Conservation (phyloP, 164 flowering plant species). For the Taxillus chinensis region DNA sequence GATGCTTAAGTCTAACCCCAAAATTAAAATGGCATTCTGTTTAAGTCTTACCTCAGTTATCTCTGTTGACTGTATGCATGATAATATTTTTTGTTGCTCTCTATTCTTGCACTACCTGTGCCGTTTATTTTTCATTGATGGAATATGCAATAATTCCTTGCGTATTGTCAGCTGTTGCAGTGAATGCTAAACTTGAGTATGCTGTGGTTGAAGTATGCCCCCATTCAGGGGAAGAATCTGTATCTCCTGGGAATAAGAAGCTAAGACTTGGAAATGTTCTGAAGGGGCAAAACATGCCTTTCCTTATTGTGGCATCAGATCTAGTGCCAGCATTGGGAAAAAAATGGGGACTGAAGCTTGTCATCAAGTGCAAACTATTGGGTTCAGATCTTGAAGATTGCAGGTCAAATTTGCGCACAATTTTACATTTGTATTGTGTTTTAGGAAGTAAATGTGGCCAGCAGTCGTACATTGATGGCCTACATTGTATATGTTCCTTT, state of each 20-base stretch:
- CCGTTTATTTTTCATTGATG: too few species aligned
- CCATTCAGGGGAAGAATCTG: conserved; percentile 23
- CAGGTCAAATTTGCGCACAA: conserved; percentile 39
- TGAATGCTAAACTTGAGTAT: conserved; percentile 80
- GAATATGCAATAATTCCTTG: not conserved
- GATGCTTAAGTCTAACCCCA: too few species aligned
- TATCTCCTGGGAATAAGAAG: conserved; percentile 32
- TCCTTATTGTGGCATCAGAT: conserved; percentile 68
- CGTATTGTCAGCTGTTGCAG: conserved; percentile 81
- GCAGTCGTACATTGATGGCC: too few species aligned
- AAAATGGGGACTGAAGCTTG: conserved; percentile 73
- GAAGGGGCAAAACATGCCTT: conserved; percentile 38
- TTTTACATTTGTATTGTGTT: not conserved
- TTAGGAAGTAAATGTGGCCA: not conserved
- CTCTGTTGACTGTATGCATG: too few species aligned
- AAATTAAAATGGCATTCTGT: too few species aligned
- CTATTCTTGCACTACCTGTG: not conserved
- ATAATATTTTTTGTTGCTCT: not conserved
- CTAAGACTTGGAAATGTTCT: conserved; percentile 47
- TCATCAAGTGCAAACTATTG: conserved; percentile 42
- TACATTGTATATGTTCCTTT: too few species aligned
- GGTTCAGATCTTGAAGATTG: conserved; percentile 90
- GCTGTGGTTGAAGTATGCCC: conserved; percentile 57
- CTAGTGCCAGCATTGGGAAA: conserved; percentile 65
- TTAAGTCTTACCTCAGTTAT: too few species aligned